Evolutionary conservation across 345 rosid species (phyloP).

Genomic region (Erodium maritimum): DNA sequence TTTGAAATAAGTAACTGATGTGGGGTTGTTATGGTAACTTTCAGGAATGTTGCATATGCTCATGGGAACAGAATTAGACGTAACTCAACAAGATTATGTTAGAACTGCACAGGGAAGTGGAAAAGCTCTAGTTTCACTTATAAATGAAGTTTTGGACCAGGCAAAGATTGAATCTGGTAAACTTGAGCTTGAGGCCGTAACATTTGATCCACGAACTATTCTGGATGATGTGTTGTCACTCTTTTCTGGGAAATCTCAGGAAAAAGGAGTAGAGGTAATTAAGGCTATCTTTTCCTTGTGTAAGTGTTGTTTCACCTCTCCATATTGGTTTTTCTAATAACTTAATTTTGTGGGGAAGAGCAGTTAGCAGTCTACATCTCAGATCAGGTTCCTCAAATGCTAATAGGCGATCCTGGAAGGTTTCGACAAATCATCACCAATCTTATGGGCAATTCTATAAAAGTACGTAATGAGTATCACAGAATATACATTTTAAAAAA

Average conservation of each 20-base stretch:
- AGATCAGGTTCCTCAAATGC: slow-evolving; percentile 63
- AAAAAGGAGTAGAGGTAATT: slow-evolving; percentile 82
- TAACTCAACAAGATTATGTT: slow-evolving; percentile 78
- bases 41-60: slow-evolving; percentile 92
- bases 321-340: slow-evolving; percentile 10
- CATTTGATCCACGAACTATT: slow-evolving; percentile 63
- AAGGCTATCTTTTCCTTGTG: not conserved
- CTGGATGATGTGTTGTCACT: slow-evolving; percentile 91
- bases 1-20: not conserved
- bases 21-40: slow-evolving; percentile 4
- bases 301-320: not conserved
- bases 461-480: slow-evolving; percentile 36
- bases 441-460: slow-evolving; percentile 91
- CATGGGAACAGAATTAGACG: slow-evolving; percentile 83
- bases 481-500: not conserved
- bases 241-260: slow-evolving; percentile 79
- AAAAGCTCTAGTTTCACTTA: slow-evolving; percentile 76
- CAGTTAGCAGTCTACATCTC: slow-evolving; percentile 92
- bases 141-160: slow-evolving; percentile 89
- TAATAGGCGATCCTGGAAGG: slow-evolving; percentile 91
- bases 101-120: slow-evolving; percentile 94
- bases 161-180: slow-evolving; percentile 95
- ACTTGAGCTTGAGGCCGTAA: slow-evolving; percentile 85
- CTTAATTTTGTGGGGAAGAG: slow-evolving; percentile 15
- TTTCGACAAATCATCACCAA: slow-evolving; percentile 89